phyloP scores from a whole-genome alignment of 2,329 filamentous ascomycete genomes.

The Aurifilum marmelostoma region DNA sequence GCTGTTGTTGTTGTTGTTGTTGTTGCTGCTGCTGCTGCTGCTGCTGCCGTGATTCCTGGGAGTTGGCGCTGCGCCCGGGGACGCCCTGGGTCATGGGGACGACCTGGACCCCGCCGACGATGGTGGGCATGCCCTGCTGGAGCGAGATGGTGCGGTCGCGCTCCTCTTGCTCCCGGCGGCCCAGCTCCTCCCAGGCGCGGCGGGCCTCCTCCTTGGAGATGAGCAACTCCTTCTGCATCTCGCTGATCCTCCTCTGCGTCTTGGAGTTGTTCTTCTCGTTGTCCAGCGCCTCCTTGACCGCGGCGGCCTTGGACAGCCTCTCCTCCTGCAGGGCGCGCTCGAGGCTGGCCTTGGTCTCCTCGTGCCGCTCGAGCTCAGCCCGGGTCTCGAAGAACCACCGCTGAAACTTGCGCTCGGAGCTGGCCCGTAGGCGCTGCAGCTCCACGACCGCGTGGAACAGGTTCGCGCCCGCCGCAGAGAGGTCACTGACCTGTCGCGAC shows the following conservation, averaged over 20 bases:
- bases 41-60: slow-evolving; percentile 43
- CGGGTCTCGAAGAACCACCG: slow-evolving; percentile 98
- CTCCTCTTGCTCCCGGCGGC: slow-evolving; percentile 89
- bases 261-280: slow-evolving; percentile 70
- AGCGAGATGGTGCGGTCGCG: slow-evolving; percentile 84
- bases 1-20: too few relatives aligned
- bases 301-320: slow-evolving; percentile 68
- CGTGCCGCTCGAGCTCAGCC: slow-evolving; percentile 80
- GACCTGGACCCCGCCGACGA: slow-evolving; percentile 92
- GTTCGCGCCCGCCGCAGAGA: slow-evolving; percentile 96
- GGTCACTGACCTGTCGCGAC: slow-evolving; percentile 90
- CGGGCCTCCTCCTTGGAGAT: slow-evolving; percentile 97
- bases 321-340: slow-evolving; percentile 76
- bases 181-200: slow-evolving; percentile 95
- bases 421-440: slow-evolving; percentile 87
- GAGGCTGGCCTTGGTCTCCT: slow-evolving; percentile 81
- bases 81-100: slow-evolving; percentile 85
- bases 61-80: slow-evolving; percentile 56
- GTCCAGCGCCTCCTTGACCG: slow-evolving; percentile 66
- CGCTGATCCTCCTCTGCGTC: slow-evolving; percentile 76
- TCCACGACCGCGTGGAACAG: slow-evolving; percentile 98
- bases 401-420: slow-evolving; percentile 96
- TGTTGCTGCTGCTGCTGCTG: too few relatives aligned
- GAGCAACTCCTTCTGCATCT: slow-evolving; percentile 89
- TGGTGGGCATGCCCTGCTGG: slow-evolving; percentile 82